Percentiles rank a stretch among this genome's conserved stretches.
Evolutionary conservation across 257 asterid species (phyloP).

Genomic region (Misopates orontium): DNA sequence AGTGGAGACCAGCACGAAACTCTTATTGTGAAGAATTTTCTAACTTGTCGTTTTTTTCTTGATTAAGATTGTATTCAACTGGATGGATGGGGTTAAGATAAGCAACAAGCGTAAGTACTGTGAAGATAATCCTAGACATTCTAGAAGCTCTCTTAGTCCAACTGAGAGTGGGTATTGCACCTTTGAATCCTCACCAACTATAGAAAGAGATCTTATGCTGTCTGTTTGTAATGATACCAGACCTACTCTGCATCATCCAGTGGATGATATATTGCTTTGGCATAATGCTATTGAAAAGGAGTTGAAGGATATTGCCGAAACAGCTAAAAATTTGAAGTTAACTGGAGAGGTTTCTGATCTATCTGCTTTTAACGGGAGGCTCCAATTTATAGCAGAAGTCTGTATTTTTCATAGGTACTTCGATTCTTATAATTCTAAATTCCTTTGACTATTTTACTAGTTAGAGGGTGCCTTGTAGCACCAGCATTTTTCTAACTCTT

Average conservation of each 20-base stretch:
- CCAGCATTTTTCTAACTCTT: not conserved
- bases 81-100: slow-evolving; percentile 89
- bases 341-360: slow-evolving; percentile 87
- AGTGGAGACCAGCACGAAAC: slow-evolving; percentile 12
- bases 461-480: not conserved
- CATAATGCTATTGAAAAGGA: slow-evolving; percentile 90
- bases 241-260: slow-evolving; percentile 46
- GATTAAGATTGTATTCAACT: slow-evolving; percentile 75
- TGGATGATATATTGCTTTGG: slow-evolving; percentile 93
- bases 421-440: not conserved
- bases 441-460: not conserved
- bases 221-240: slow-evolving; percentile 43
- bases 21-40: slow-evolving; percentile 27
- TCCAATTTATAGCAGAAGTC: slow-evolving; percentile 98
- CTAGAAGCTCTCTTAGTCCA: slow-evolving; percentile 33
- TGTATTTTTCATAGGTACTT: slow-evolving; percentile 91
- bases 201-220: slow-evolving; percentile 32
- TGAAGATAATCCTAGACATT: slow-evolving; percentile 44
- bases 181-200: slow-evolving; percentile 46
- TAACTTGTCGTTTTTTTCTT: slow-evolving; percentile 40
- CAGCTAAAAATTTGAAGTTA: slow-evolving; percentile 72
- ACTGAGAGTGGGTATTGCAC: slow-evolving; percentile 46
- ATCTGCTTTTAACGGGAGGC: slow-evolving; percentile 70
- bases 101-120: slow-evolving; percentile 75
- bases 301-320: slow-evolving; percentile 80